A percentile compares a stretch with the other conserved stretches of the same genome.
phyloP scores from a whole-genome alignment of 163 green algal species.

The Volvox carteri region DNA sequence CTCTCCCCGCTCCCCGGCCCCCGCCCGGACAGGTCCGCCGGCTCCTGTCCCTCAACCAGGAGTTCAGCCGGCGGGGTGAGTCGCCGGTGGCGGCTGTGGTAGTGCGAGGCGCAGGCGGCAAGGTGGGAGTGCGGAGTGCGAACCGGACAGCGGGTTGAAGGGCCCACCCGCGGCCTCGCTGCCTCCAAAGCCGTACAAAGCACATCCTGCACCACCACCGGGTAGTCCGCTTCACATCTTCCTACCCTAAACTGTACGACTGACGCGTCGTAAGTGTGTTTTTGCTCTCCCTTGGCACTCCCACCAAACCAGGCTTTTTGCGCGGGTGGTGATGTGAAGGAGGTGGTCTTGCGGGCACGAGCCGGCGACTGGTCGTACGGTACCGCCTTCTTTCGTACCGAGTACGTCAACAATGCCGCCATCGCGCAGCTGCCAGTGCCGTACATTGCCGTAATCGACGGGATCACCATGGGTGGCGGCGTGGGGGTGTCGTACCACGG shows the following conservation, averaged over 20 bases:
- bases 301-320: conserved; percentile 91
- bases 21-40: conserved; percentile 30
- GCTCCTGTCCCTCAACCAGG: conserved; percentile 29
- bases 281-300: no score
- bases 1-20: no score
- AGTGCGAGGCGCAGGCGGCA: conserved; percentile 76
- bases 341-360: conserved; percentile 69
- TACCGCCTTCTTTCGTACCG: conserved; percentile 80
- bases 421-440: conserved; percentile 79
- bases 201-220: no score
- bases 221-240: no score
- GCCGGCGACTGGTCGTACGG: conserved; percentile 60
- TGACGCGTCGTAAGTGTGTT: no score
- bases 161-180: no score
- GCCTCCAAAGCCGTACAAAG: no score
- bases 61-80: conserved; percentile 54
- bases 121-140: conserved; percentile 62
- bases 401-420: conserved; percentile 89
- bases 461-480: conserved; percentile 95
- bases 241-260: no score
- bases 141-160: background rate
- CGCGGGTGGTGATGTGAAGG: conserved; percentile 90
- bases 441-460: conserved; percentile 93
- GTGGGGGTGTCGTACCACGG: conserved; percentile 93
- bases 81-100: conserved; percentile 71